Evolutionary conservation across 208 protist species (phyloP), one percentile per base, ranked within the genome.

Genomic region (Porcisia hertigi): DNA sequence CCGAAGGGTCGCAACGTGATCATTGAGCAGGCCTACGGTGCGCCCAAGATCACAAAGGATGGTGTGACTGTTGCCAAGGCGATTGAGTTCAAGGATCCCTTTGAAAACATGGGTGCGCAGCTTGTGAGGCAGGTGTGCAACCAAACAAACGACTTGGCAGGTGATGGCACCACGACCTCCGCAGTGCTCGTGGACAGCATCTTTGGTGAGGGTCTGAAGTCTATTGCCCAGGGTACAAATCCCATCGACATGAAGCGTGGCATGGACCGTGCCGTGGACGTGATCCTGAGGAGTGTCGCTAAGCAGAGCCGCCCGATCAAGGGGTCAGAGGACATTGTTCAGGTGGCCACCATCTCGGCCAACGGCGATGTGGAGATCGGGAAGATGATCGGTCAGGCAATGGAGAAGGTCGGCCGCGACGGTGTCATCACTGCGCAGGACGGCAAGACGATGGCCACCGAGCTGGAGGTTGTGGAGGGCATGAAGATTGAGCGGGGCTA

Each of bases 41-140:
- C 92, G 30, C 99, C 99, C 59, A 99, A 99, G 81, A 99, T 99
- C 88, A 99, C 99, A 52, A 99, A 99, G 94, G 99, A 99, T 79
- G 99, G 99, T 88, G 99, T 99, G 57, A 99, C 99, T 34, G 99
- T 99, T 25, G 99, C 99, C 23, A 99, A 99, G 84, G 81, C 94
- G 57, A 98, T 99, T 75, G 98, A 99, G 80, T 99, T 99, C 79
- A 86, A 95, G 83, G 98, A 99, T 89, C 92, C 83, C 72, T 98
- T 94, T 62, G 91, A 99, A 86, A 99, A 99, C 96, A 92, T 99
- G 82, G 99, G 99, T 82, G 99, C 99, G 1, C 97, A 99, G 89
- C 94, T 99, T 34, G 97, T 99, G 65, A 87, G 89, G 45, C 86
- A 97, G 77, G 99, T 99, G 71, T 98, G 98, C 72, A 98, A 92